A percentile compares a stretch with the other conserved stretches of the same genome.
Conservation (phyloP, 148 eudicot species). For the Arctostaphylos glauca region DNA sequence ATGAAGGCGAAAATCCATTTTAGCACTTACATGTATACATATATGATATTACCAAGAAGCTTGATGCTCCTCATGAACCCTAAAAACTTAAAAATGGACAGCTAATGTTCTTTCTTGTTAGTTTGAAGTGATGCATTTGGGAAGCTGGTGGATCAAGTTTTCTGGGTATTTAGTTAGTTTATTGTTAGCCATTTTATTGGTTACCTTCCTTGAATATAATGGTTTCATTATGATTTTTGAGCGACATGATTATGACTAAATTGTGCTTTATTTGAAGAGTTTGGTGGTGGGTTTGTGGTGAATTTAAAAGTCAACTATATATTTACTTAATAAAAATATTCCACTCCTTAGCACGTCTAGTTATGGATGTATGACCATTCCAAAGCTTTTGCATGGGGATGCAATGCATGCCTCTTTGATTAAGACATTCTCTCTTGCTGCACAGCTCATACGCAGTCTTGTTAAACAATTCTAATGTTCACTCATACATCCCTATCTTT, state of each 20-base stretch:
- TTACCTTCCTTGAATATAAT: neutral
- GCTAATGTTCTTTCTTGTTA: neutral
- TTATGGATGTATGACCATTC: neutral
- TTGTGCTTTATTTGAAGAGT: neutral
- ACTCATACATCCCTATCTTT: neutral
- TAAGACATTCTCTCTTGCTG: neutral
- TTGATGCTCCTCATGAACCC: neutral
- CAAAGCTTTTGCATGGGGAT: neutral
- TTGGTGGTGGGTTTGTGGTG: neutral
- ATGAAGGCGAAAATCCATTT: neutral
- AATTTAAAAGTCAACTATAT: neutral
- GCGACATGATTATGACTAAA: neutral
- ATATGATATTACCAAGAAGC: neutral
- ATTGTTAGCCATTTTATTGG: neutral
- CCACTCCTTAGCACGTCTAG: constrained; percentile 1
- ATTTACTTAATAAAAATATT: neutral
- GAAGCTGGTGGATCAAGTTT: neutral
- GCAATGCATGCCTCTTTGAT: neutral
- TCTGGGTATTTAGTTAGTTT: neutral
- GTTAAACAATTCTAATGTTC: neutral
- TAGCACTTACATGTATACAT: neutral
- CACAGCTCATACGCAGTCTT: neutral
- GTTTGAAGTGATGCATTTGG: neutral
- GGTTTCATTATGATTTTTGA: neutral
- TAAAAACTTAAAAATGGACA: neutral